Conservation (phyloP, 2,329 filamentous ascomycete species). For the Clarireedia paspali region DNA sequence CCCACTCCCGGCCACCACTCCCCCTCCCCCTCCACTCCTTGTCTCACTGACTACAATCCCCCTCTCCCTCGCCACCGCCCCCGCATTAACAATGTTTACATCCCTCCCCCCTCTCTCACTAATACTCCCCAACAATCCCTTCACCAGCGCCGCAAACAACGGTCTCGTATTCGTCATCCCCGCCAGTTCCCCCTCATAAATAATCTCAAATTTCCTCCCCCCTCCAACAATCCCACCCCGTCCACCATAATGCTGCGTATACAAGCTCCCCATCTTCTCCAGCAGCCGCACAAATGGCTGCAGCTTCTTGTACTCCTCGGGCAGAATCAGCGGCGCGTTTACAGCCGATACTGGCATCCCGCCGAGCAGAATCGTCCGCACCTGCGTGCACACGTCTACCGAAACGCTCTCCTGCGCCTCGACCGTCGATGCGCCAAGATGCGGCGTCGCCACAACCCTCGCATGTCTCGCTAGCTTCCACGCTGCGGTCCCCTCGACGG, state of each 20-base stretch:
- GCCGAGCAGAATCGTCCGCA: constrained; percentile 63
- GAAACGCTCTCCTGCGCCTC: constrained; percentile 82
- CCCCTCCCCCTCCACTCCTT: constrained; percentile 45
- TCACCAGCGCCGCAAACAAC: constrained; percentile 70
- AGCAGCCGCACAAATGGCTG: constrained; percentile 70
- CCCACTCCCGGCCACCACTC: constrained; percentile 30
- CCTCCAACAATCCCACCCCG: constrained; percentile 33
- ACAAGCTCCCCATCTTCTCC: constrained; percentile 72
- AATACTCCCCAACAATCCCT: constrained; percentile 64
- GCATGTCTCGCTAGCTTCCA: constrained; percentile 58
- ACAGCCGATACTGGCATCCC: constrained; percentile 69
- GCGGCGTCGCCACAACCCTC: constrained; percentile 69
- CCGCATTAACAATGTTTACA: constrained; percentile 78
- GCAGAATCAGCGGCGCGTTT: constrained; percentile 74
- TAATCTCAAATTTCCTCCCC: constrained; percentile 65
- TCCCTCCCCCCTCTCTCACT: constrained; percentile 57
- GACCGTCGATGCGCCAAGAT: constrained; percentile 70
- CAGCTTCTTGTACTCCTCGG: constrained; percentile 70
- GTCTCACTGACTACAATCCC: constrained; percentile 73
- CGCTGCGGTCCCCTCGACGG: constrained; percentile 49
- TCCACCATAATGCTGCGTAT: constrained; percentile 62
- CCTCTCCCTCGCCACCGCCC: constrained; percentile 66
- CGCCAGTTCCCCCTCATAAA: constrained; percentile 70
- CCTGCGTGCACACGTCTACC: constrained; percentile 75
- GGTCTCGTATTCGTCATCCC: constrained; percentile 67